Base-by-base conservation (phyloP, 2,329 filamentous ascomycete genomes). In the Colletotrichum trifolii region DNA sequence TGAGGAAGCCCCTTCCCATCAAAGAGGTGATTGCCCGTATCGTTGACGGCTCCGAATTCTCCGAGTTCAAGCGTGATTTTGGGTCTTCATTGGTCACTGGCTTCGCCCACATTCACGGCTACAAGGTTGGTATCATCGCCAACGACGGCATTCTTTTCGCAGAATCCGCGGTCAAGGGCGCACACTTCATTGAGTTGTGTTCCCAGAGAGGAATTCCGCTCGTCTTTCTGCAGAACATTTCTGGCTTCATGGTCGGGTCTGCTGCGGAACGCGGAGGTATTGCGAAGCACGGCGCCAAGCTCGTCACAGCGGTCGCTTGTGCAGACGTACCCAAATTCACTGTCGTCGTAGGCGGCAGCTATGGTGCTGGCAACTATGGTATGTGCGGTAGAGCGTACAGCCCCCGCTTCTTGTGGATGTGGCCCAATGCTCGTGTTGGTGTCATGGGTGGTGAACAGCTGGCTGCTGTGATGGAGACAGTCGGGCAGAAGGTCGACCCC, bases 381-480 rank as follows among this genome's bases (percentile, higher is more conserved):
- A 99, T 99, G 96, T 98, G 93, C 75, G 96, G 96, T 25, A 87
- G 96, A 54, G 95, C 96, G 2, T 99, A 97, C 78, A 88, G 87
- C n/a, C 95, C 95, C 0, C 85, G 94, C 11, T 93, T 98, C 77
- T 79, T 98, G 66, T 97, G 93, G 89, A 96, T 95, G 85, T 99
- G 96, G 96, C 96, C 96, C 45, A 97, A 97, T 71, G 94, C 96
- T n/a, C 91, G 92, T 74, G 93, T 97, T 55, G 93, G 92, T 38
- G 94, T 99, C 71, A 99, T 99, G 96, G 96, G 96, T 17, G 87
- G 91, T 45, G 95, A 97, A 79, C 95, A 98, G 81, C 83, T 99
- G 40, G 90, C 91, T 8, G 87, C 91, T 4, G 96, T 99, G 67
- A 98, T 99, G 96, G 92, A 94, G 79, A 92, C 94, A 2, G 95